Evolutionary conservation across 208 protist genomes (phyloP).

Genomic region (Leishmania lainsoni): DNA sequence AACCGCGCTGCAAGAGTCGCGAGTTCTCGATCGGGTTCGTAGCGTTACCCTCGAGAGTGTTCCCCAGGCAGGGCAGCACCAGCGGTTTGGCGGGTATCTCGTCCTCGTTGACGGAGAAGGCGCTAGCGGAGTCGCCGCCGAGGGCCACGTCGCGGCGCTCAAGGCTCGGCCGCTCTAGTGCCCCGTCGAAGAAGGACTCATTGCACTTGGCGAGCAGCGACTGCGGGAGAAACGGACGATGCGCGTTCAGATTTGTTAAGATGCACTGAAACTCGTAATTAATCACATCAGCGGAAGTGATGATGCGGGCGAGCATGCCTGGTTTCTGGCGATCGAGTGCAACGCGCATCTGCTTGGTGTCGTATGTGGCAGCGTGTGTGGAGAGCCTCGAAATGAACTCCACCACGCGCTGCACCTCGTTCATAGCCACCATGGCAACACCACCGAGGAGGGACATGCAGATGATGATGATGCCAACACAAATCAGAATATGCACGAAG

Average conservation of each 20-base stretch:
- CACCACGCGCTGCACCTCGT: slow-evolving; percentile 49
- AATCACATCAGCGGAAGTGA: slow-evolving; percentile 34
- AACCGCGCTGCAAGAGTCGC: slow-evolving; percentile 27
- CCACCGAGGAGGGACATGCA: slow-evolving; percentile 54
- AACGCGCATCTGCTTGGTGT: slow-evolving; percentile 51
- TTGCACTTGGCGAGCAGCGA: slow-evolving; percentile 44
- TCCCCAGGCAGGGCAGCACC: not conserved
- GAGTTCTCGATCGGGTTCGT: slow-evolving; percentile 28
- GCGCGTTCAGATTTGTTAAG: slow-evolving; percentile 49
- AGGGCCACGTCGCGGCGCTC: not conserved
- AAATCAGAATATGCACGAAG: slow-evolving; percentile 53
- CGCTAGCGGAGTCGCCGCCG: not conserved
- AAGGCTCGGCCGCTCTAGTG: not conserved
- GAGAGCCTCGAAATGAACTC: slow-evolving; percentile 57
- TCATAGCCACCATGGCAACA: slow-evolving; percentile 40
- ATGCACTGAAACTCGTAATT: slow-evolving; percentile 60
- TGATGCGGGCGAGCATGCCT: slow-evolving; percentile 10
- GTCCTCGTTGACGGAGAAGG: not conserved
- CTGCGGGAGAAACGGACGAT: slow-evolving; percentile 63
- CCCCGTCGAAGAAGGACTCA: slow-evolving; percentile 22
- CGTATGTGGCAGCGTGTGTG: slow-evolving; percentile 55
- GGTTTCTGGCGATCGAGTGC: slow-evolving; percentile 34
- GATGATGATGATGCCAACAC: slow-evolving; percentile 52
- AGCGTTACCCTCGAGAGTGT: slow-evolving; percentile 15
- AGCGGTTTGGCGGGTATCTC: not conserved